Evolutionary conservation across 2,329 filamentous ascomycete species (phyloP).

Genomic region (Chaetomium olivaceum): DNA sequence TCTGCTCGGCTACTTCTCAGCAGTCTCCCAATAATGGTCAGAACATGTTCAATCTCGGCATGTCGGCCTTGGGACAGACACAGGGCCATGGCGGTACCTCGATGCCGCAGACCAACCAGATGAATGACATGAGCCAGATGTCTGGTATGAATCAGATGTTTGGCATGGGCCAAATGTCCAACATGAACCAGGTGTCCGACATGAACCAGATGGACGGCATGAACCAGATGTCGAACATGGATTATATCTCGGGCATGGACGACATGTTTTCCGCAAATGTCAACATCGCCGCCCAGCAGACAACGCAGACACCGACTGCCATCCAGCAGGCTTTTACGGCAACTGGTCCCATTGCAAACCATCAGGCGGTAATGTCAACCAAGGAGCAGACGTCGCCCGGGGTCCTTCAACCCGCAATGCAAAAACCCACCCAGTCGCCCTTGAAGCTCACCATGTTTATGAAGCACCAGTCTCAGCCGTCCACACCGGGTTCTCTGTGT

Average conservation of each 20-base stretch:
- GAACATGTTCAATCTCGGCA: not conserved
- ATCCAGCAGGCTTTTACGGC: not conserved
- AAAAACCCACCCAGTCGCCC: not conserved
- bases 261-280: not conserved
- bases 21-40: not conserved
- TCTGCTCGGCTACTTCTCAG: not conserved
- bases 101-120: not conserved
- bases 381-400: not conserved
- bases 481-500: not conserved
- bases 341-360: not conserved
- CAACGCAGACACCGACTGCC: not conserved
- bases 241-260: not conserved
- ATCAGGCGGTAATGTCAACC: not conserved
- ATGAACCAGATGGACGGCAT: not conserved
- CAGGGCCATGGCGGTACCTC: not conserved
- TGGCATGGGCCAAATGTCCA: not conserved
- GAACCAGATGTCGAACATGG: not conserved
- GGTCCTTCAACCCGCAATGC: not conserved
- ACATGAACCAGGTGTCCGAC: not conserved
- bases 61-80: not conserved
- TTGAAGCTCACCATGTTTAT: slow-evolving; percentile 14
- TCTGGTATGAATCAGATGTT: not conserved
- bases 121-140: not conserved
- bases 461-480: not conserved
- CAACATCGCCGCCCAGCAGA: not conserved